Conservation (phyloP, 2,329 filamentous ascomycete species). For the Clathrospora elynae region DNA sequence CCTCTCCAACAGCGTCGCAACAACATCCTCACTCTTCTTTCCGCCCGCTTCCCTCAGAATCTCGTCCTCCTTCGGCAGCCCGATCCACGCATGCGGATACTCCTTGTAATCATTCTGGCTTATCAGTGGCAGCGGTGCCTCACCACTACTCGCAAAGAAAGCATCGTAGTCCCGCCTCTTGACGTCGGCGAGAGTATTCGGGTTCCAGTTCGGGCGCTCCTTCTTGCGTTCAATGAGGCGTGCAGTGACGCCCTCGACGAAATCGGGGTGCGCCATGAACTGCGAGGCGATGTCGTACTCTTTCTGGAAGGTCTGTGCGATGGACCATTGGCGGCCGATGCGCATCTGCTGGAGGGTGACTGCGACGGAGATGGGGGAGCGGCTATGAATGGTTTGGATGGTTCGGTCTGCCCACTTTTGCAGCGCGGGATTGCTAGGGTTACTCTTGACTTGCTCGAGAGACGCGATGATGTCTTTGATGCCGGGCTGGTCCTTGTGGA, state of each 20-base stretch:
- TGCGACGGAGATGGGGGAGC: slow-evolving; percentile 85
- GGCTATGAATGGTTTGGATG: slow-evolving; percentile 71
- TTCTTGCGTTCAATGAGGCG: slow-evolving; percentile 73
- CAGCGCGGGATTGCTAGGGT: slow-evolving; percentile 46
- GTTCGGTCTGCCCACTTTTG: slow-evolving; percentile 80
- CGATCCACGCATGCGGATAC: slow-evolving; percentile 74
- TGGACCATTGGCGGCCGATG: slow-evolving; percentile 74
- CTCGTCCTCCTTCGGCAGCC: slow-evolving; percentile 73
- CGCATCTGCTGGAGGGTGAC: slow-evolving; percentile 86
- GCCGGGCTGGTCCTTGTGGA: slow-evolving; percentile 59
- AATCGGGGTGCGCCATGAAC: slow-evolving; percentile 93
- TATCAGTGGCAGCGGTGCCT: slow-evolving; percentile 62
- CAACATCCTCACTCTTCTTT: slow-evolving; percentile 44
- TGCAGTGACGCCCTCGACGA: slow-evolving; percentile 86
- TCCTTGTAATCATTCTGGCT: slow-evolving; percentile 65
- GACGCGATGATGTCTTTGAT: slow-evolving; percentile 73
- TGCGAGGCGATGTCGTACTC: slow-evolving; percentile 82
- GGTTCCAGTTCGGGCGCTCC: slow-evolving; percentile 74
- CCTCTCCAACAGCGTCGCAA: slow-evolving; percentile 48
- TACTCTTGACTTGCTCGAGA: slow-evolving; percentile 58
- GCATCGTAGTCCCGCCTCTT: slow-evolving; percentile 61
- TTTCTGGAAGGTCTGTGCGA: slow-evolving; percentile 80
- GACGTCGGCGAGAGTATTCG: slow-evolving; percentile 72
- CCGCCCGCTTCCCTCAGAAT: slow-evolving; percentile 54
- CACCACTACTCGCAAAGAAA: slow-evolving; percentile 64